Percentiles rank a stretch among this genome's conserved stretches.
Evolutionary conservation across 164 flowering plant genomes (phyloP).

Genomic region (Stephania yunnanensis): DNA sequence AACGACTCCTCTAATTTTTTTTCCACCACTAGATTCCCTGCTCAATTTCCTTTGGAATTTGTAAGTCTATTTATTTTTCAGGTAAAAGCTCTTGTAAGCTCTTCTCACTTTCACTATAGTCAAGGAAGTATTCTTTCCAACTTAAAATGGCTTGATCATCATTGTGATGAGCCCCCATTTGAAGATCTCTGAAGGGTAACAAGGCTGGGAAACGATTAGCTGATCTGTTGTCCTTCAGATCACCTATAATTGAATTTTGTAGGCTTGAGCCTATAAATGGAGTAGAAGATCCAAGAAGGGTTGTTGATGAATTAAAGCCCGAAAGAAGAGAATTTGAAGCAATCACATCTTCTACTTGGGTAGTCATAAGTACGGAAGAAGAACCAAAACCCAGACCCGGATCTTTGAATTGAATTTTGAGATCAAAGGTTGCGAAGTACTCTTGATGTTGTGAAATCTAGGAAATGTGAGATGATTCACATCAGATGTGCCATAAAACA

Average conservation of each 20-base stretch:
- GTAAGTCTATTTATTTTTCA: too few relatives aligned
- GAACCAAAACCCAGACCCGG: conserved; percentile 58
- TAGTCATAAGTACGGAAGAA: conserved; percentile 7
- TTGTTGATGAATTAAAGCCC: conserved; percentile 13
- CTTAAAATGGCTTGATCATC: conserved; percentile 1
- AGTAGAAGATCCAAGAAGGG: conserved; percentile 38
- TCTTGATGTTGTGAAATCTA: conserved; percentile 19
- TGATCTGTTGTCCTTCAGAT: conserved; percentile 18
- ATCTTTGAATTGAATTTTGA: conserved; percentile 30
- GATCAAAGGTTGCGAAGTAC: conserved; percentile 17
- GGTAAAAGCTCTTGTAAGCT: too few relatives aligned
- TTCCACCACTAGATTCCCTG: too few relatives aligned
- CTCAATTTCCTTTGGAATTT: too few relatives aligned
- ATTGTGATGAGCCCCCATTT: conserved; percentile 17
- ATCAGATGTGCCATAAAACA: conserved; percentile 38
- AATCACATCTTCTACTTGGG: conserved; percentile 27
- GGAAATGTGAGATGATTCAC: conserved; percentile 31
- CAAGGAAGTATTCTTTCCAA: too few relatives aligned
- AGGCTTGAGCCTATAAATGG: conserved; percentile 35
- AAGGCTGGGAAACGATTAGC: conserved; percentile 23
- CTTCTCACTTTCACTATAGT: too few relatives aligned
- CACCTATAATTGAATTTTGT: conserved; percentile 22
- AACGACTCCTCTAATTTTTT: too few relatives aligned
- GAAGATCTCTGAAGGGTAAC: conserved; percentile 34
- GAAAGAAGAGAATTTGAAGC: conserved; percentile 36